phyloP scores from a whole-genome alignment of 192 early-diverging fungal genomes.

The Lobosporangium transversale region DNA sequence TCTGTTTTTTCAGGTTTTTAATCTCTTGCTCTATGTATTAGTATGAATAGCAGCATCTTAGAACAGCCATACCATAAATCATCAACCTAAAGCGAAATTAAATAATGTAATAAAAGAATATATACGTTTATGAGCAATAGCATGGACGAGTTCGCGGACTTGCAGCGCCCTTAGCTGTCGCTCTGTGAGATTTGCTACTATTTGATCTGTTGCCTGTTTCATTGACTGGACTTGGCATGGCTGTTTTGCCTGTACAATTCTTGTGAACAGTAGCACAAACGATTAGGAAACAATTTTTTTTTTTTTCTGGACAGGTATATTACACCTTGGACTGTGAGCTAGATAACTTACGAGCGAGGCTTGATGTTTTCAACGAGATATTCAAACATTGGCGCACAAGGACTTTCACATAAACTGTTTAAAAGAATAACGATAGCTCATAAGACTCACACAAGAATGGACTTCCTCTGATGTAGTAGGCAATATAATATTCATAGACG shows the following conservation, averaged over 20 bases:
- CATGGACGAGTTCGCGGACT: constrained; percentile 16
- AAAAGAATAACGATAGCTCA: background rate
- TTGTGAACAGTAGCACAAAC: too few relatives aligned
- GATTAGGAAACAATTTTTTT: background rate
- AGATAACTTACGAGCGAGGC: constrained; percentile 27
- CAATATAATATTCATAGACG: too few relatives aligned
- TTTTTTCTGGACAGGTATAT: background rate
- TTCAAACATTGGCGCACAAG: constrained; percentile 24
- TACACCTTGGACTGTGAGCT: too few relatives aligned
- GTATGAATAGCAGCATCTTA: too few relatives aligned
- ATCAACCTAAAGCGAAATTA: too few relatives aligned
- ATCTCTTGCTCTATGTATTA: constrained; percentile 40
- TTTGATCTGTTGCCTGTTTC: too few relatives aligned
- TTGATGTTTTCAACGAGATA: constrained; percentile 25
- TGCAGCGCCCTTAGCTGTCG: background rate
- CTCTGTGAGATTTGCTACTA: background rate
- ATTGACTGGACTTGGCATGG: too few relatives aligned
- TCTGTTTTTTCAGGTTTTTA: constrained; percentile 17
- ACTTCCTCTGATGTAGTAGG: too few relatives aligned
- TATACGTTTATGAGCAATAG: constrained; percentile 33
- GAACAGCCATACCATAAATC: too few relatives aligned
- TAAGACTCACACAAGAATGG: too few relatives aligned
- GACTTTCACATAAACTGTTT: constrained; percentile 30
- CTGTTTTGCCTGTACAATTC: too few relatives aligned
- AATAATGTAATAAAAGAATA: background rate